Evolutionary conservation across 1,284 basidiomycete species (phyloP).

Genomic region (Ganoderma sp.): DNA sequence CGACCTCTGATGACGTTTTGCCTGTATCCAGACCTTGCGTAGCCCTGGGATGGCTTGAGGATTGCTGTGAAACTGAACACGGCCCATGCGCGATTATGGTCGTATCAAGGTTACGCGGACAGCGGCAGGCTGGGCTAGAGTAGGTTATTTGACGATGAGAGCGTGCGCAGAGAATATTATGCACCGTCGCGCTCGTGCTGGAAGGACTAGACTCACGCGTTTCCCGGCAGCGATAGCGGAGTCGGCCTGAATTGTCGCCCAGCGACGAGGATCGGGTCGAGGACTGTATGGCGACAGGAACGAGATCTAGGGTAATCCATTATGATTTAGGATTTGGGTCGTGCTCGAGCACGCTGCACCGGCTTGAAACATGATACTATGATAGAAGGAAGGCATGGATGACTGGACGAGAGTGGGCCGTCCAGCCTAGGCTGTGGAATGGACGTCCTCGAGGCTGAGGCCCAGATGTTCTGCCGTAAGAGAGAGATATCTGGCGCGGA

Average conservation of each 20-base stretch:
- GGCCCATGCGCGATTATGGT: background rate
- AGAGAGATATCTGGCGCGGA: background rate
- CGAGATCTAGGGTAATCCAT: background rate
- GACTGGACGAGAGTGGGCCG: background rate
- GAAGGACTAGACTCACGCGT: background rate
- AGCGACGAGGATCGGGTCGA: slow-evolving; percentile 1
- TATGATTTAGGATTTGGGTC: background rate
- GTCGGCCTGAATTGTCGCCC: background rate
- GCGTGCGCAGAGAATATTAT: background rate
- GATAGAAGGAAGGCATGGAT: background rate
- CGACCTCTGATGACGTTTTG: slow-evolving; percentile 27
- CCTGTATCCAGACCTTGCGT: slow-evolving; percentile 12
- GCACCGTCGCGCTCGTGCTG: background rate
- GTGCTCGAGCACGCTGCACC: background rate
- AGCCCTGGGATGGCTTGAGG: slow-evolving; percentile 11
- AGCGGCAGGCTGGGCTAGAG: background rate
- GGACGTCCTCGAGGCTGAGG: background rate
- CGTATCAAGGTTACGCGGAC: background rate
- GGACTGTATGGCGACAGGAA: background rate
- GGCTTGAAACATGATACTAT: background rate
- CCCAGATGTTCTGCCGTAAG: background rate
- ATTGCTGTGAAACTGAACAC: background rate
- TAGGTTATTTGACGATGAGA: background rate
- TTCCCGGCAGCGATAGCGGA: background rate
- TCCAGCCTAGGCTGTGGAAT: background rate